phyloP scores from a whole-genome alignment of 2,329 filamentous ascomycete species.

The Emmonsiellopsis sp. region DNA sequence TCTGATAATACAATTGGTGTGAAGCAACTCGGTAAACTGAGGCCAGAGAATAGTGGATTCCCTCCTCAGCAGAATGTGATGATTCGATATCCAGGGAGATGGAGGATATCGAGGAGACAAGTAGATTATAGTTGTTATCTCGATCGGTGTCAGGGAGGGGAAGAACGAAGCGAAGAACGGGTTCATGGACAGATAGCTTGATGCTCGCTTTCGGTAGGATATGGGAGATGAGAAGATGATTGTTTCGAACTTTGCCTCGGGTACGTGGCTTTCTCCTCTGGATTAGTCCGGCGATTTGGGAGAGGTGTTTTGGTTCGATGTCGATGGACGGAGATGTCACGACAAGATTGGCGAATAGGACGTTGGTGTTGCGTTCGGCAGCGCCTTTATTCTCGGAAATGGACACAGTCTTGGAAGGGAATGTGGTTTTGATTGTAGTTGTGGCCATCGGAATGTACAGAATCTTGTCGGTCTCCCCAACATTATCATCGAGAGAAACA shows the following conservation, averaged over 20 bases:
- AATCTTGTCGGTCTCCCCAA: conserved; percentile 73
- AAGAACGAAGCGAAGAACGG: conserved; percentile 80
- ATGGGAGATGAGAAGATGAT: conserved; percentile 68
- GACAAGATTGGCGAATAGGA: conserved; percentile 91
- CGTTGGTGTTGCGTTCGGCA: conserved; percentile 87
- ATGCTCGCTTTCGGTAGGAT: conserved; percentile 87
- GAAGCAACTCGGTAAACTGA: conserved; percentile 75
- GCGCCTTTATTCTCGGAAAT: conserved; percentile 63
- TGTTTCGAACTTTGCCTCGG: conserved; percentile 35
- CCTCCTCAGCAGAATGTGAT: conserved; percentile 77
- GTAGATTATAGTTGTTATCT: conserved; percentile 80
- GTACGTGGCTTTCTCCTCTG: conserved; percentile 44
- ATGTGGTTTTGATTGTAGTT: conserved; percentile 83
- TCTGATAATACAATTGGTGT: conserved; percentile 91
- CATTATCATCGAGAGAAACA: conserved; percentile 82
- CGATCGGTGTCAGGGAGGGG: conserved; percentile 58
- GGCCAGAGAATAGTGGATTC: conserved; percentile 76
- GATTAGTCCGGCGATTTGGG: conserved; percentile 68
- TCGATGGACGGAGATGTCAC: conserved; percentile 93
- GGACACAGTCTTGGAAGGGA: conserved; percentile 89
- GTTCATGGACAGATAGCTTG: conserved; percentile 94
- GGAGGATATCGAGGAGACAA: conserved; percentile 91
- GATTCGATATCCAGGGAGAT: conserved; percentile 89
- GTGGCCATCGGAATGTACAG: conserved; percentile 96
- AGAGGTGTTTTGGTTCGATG: conserved; percentile 82